Evolutionary conservation across 2,329 filamentous ascomycete genomes (phyloP), one percentile per base, ranked within the genome.

Genomic region (Ciborinia camelliae): DNA sequence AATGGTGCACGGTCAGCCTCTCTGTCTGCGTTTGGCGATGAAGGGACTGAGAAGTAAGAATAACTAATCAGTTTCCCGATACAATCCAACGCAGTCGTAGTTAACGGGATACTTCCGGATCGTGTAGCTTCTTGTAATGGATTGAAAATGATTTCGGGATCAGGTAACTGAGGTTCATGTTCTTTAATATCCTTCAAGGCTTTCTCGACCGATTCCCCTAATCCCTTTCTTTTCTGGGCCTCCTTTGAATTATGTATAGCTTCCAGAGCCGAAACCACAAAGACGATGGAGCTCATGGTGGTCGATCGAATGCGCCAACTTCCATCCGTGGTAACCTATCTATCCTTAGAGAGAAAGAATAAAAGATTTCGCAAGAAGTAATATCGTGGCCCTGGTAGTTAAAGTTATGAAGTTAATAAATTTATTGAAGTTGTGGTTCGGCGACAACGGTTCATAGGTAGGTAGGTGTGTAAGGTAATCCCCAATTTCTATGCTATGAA

Each of bases 1-100:
- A 99, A 82, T 20, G 94, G 93, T 4, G 90, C 82, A 48, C 81
- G 80, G 59, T 74, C 72, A 65, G 70, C 72, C 54, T 80, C 79
- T 64, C 73, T 72, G 63, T 77, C 73, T 55, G 72, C 70, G 68
- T 74, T 73, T 41, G 79, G 76, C 28, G 78, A 78, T 60, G 81
- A 81, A 43, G 88, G 85, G 58, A 91, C 86, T 57, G 94, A 94
- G 77, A 99, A 98, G 81, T 98, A 98, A 23, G 95, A 97, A 77
- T 97, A 99, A 73, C 94, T 97, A 76, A 98, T 98, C 68, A 99
- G 87, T 81, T 99, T 99, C 73, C 96, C 95, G 73, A 99, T 97
- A 79, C 94, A 98, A 79, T 99, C 95, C 74, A 99, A 86, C 8
- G 95, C 93, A 45, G 90, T 91, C 28, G 92, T 96, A 66, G 92